A percentile compares a stretch with the other conserved stretches of the same genome.
Conservation (phyloP, 129 eudicot genomes). For the Solidago caesia region DNA sequence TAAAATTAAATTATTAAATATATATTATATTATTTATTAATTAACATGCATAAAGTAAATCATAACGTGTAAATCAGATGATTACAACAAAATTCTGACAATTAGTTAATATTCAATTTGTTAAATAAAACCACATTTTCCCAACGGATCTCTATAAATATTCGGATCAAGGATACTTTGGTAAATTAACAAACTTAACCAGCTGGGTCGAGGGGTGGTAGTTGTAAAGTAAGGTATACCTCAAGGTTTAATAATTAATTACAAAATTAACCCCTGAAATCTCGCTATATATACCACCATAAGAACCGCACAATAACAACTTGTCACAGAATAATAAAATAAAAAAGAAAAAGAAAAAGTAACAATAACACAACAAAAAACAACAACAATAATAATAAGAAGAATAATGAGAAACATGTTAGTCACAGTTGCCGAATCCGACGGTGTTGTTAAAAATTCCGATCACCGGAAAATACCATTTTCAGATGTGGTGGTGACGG, state of each 20-base stretch:
- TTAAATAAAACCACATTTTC: neutral
- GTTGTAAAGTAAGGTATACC: constrained; percentile 9
- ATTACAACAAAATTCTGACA: constrained; percentile 4
- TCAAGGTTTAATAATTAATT: constrained; percentile 12
- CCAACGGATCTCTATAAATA: constrained; percentile 13
- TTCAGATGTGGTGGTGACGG: constrained; percentile 35
- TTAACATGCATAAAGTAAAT: neutral
- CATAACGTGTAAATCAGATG: neutral
- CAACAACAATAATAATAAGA: neutral
- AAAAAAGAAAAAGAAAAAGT: neutral
- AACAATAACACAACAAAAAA: no score
- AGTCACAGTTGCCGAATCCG: constrained; percentile 33
- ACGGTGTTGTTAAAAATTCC: constrained; percentile 6
- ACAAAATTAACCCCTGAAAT: constrained; percentile 14
- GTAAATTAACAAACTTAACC: neutral
- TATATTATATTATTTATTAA: neutral
- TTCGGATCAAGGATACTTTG: constrained; percentile 13
- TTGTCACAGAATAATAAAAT: constrained; percentile 16
- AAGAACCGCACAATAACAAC: constrained; percentile 39
- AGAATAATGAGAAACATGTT: constrained; percentile 32
- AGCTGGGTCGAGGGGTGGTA: neutral
- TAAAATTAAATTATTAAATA: no score
- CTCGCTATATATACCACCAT: constrained; percentile 33
- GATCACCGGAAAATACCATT: constrained; percentile 36
- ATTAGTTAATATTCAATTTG: neutral